Percentiles rank a stretch among this genome's conserved stretches.
phyloP scores from a whole-genome alignment of 768 basidiomycete genomes.

The Cytidiella melzeri region DNA sequence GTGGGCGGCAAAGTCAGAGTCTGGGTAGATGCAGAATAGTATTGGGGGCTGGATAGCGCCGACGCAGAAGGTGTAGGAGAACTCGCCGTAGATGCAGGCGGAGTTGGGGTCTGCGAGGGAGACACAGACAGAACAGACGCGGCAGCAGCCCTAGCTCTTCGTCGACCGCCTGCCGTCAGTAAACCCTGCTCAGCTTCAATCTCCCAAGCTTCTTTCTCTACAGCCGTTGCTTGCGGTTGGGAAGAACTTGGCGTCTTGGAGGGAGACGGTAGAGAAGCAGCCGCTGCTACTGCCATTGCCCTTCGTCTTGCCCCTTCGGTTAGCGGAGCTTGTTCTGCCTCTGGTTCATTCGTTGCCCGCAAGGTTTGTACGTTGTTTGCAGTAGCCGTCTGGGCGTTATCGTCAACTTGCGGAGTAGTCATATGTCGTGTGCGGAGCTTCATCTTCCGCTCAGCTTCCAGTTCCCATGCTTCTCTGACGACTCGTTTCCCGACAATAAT shows the following conservation, averaged over 20 bases:
- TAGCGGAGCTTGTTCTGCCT: slow-evolving; percentile 67
- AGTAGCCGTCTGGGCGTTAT: background rate
- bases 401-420: background rate
- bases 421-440: slow-evolving; percentile 34
- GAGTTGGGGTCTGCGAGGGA: background rate
- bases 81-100: slow-evolving; percentile 2
- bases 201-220: slow-evolving; percentile 23
- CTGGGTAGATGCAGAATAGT: slow-evolving; percentile 48
- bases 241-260: background rate
- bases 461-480: slow-evolving; percentile 72
- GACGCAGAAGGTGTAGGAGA: slow-evolving; percentile 25
- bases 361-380: background rate
- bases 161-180: slow-evolving; percentile 19
- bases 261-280: slow-evolving; percentile 6
- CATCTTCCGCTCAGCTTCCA: slow-evolving; percentile 57
- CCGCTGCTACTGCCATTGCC: slow-evolving; percentile 44
- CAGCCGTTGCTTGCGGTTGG: background rate
- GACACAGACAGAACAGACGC: slow-evolving; percentile 11
- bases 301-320: slow-evolving; percentile 71
- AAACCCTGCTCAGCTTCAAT: slow-evolving; percentile 26
- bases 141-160: slow-evolving; percentile 19
- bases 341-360: slow-evolving; percentile 54
- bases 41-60: slow-evolving; percentile 48
- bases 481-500: slow-evolving; percentile 67
- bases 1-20: slow-evolving; percentile 64